Conservation (phyloP, 208 protist species). For the Trypanosoma vivax region DNA sequence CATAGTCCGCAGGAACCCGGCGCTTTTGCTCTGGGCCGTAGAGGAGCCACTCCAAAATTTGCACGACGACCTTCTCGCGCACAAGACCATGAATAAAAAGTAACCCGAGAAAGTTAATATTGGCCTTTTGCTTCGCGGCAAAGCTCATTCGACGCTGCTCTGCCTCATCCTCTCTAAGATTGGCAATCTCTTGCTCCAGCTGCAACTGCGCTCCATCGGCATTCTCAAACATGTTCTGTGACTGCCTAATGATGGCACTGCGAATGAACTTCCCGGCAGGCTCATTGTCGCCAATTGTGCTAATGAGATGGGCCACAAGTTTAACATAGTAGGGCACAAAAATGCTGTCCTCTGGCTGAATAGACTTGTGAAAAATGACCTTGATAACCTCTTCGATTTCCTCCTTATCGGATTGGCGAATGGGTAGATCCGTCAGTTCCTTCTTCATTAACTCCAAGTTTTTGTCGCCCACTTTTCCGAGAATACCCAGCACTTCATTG, state of each 20-base stretch:
- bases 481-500: constrained; percentile 83
- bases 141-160: constrained; percentile 58
- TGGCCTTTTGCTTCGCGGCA: constrained; percentile 71
- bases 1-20: constrained; percentile 59
- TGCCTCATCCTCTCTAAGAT: constrained; percentile 50
- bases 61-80: constrained; percentile 41
- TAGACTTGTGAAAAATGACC: constrained; percentile 83
- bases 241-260: constrained; percentile 65
- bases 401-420: constrained; percentile 77
- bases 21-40: constrained; percentile 53
- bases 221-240: constrained; percentile 61
- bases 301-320: constrained; percentile 67
- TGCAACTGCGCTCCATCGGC: constrained; percentile 26
- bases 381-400: constrained; percentile 82
- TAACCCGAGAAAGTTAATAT: constrained; percentile 79
- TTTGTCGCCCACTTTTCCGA: constrained; percentile 64
- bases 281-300: constrained; percentile 58
- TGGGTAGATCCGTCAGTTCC: constrained; percentile 65
- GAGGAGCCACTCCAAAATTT: constrained; percentile 68
- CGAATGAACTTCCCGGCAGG: constrained; percentile 61
- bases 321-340: constrained; percentile 78
- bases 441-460: constrained; percentile 72
- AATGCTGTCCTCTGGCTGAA: constrained; percentile 62
- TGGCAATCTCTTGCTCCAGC: constrained; percentile 38
- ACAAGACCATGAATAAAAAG: constrained; percentile 63